phyloP scores from a whole-genome alignment of 257 asterid genomes.

The Penstemon davidsonii region DNA sequence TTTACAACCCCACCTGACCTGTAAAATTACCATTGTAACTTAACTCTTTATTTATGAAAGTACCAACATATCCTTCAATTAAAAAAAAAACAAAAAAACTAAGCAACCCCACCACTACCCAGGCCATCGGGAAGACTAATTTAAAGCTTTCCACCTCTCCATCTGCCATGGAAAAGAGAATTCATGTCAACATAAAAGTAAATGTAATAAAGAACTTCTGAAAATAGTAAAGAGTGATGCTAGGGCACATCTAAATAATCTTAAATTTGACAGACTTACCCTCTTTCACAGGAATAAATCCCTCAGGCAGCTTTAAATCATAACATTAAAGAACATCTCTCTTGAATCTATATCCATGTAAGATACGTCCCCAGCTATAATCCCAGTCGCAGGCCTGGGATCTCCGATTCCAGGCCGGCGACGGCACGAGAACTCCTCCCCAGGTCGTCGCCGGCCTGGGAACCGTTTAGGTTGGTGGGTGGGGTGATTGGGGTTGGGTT shows the following conservation, averaged over 20 bases:
- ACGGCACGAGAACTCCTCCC: no score
- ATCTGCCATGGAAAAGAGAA: conserved; percentile 45
- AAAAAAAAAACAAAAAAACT: no score
- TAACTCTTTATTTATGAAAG: no score
- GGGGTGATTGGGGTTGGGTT: no score
- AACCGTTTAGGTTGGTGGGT: no score
- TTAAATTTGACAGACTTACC: conserved; percentile 42
- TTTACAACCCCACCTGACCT: no score
- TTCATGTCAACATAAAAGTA: neutral
- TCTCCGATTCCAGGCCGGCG: no score
- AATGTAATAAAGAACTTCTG: conserved; percentile 11
- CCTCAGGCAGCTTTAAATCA: conserved; percentile 80
- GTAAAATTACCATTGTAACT: no score
- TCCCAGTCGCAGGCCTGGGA: no score
- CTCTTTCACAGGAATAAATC: conserved; percentile 66
- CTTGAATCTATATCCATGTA: conserved; percentile 77
- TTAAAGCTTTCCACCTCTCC: conserved; percentile 96
- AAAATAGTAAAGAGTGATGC: neutral
- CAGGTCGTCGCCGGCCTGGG: no score
- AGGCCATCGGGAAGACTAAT: conserved; percentile 12
- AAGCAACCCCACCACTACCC: no score
- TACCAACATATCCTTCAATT: no score
- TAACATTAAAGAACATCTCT: conserved; percentile 95
- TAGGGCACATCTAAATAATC: neutral
- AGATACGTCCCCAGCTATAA: conserved; percentile 78